Base-by-base conservation (phyloP, 1,139 yeast species). In the Geotrichum candidum region DNA sequence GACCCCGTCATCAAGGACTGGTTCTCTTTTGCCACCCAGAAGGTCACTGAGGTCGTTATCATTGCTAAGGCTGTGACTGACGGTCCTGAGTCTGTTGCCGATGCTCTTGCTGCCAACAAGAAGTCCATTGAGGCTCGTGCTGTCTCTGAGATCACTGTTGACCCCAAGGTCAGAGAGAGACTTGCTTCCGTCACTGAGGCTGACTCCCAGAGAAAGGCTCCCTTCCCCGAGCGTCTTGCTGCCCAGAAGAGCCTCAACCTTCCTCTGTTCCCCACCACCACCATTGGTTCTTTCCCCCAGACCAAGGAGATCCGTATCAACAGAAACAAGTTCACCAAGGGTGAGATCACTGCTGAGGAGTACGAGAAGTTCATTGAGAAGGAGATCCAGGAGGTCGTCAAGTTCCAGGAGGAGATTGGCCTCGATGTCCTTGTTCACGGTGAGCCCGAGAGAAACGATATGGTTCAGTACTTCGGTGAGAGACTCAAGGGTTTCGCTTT, bases 381-480 rank as follows among this genome's bases (percentile, higher is more conserved):
- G 82, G 98, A 94, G 84, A 94, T 94, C 73, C 95, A 89, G 78
- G 85, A 83, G 67, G 98, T 92, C 74, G 90, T 94, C 80, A 88
- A 90, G 83, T 94, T 94, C 95, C 99, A 94, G 85, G 99, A 94
- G 82, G 97, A 94, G 78, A 85, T 92, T 75, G 99, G 96, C 72
- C 87, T 94, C 76, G 99, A 94, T 77, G 99, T 94, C 72, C 84
- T 92, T 73, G 99, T 94, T 70, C 99, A 94, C 81, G 99, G 99
- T 84, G 99, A 94, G 84, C 99, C 99, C 80, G 99, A 95, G 86
- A 90, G 99, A 87, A 94, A 94, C 83, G 99, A 94, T 84, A 94
- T 94, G 99, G 99, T 94, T 75, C 99, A 94, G 84, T 94, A 94
- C 87, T 94, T 94, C 71, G 99, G 99, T 84, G 99, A 94, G 84